Evolutionary conservation across 306 rosid genomes (phyloP).

Genomic region (Vigna radiata): DNA sequence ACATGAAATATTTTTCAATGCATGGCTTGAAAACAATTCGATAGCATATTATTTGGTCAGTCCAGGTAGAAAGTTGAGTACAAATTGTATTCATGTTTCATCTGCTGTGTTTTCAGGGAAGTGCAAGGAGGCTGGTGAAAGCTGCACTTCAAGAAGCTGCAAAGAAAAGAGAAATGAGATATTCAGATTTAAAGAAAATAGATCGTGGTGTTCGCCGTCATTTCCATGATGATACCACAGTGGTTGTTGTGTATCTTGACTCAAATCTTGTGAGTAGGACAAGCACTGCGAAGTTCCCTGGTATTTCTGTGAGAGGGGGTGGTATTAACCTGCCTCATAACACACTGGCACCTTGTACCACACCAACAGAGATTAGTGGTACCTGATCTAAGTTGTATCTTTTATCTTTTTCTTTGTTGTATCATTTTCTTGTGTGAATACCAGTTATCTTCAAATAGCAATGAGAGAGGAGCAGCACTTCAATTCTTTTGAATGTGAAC

Average conservation of each 20-base stretch:
- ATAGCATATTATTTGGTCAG: not conserved
- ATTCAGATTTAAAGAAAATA: conserved; percentile 92
- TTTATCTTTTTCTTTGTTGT: conserved; percentile 50
- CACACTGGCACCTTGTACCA: conserved; percentile 73
- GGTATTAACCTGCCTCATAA: conserved; percentile 78
- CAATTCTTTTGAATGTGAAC: conserved; percentile 76
- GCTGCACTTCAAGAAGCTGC: conserved; percentile 88
- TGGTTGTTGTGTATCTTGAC: conserved; percentile 85
- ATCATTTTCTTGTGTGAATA: conserved; percentile 84
- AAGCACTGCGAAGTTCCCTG: conserved; percentile 68
- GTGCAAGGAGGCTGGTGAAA: conserved; percentile 89
- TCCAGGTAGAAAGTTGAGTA: not conserved
- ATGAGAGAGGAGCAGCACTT: conserved; percentile 65
- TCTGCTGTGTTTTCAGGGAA: conserved; percentile 75
- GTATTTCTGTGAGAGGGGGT: conserved; percentile 85
- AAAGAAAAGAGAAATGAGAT: conserved; percentile 99
- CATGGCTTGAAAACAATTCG: not conserved
- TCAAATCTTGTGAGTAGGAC: conserved; percentile 76
- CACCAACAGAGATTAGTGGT: conserved; percentile 64
- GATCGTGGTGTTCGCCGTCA: conserved; percentile 98
- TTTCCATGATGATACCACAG: conserved; percentile 97
- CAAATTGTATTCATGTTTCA: conserved; percentile 26
- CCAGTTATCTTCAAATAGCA: conserved; percentile 67
- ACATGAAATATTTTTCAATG: not conserved
- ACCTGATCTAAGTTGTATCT: conserved; percentile 58